These are phyloP conservation scores for Comarum palustre DNA, from an alignment of 306 rosid genomes.

Conservation along the genomic window DNA sequence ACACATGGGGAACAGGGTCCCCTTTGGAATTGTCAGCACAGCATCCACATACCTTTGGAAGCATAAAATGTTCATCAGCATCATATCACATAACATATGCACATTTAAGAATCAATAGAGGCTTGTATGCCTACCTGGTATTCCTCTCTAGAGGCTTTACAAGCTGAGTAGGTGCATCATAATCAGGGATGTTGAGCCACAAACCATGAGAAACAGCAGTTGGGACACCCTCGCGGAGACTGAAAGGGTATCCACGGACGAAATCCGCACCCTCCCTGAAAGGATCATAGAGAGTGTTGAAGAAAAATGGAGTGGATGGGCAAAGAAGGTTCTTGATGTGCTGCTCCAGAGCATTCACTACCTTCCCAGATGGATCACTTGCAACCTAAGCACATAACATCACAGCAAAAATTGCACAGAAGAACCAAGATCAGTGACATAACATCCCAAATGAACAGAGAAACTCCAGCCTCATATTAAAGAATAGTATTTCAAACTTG, in stretches of 20 bases:
- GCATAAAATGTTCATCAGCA: background rate
- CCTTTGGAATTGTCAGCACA: slow-evolving; percentile 59
- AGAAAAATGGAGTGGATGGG: slow-evolving; percentile 58
- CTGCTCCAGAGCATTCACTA: slow-evolving; percentile 48
- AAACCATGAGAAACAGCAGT: slow-evolving; percentile 86
- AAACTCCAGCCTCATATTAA: background rate
- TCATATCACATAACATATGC: background rate
- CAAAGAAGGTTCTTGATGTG: slow-evolving; percentile 55
- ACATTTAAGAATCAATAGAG: background rate
- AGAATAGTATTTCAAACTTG: background rate
- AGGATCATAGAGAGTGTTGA: slow-evolving; percentile 67
- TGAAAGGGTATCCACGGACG: slow-evolving; percentile 92
- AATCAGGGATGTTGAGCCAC: slow-evolving; percentile 93
- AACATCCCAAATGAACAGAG: background rate
- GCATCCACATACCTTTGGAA: slow-evolving; percentile 52
- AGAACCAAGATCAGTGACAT: background rate
- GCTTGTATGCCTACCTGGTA: slow-evolving; percentile 46
- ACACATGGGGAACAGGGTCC: slow-evolving; percentile 72
- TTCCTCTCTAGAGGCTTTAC: slow-evolving; percentile 85
- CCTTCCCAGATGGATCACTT: slow-evolving; percentile 44
- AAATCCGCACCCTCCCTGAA: slow-evolving; percentile 72
- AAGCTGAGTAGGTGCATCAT: slow-evolving; percentile 92
- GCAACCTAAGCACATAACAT: slow-evolving; percentile 39
- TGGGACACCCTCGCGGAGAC: slow-evolving; percentile 78
- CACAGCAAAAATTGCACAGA: background rate